phyloP scores from a whole-genome alignment of 2,329 filamentous ascomycete genomes.

The Colletotrichum camelliae region DNA sequence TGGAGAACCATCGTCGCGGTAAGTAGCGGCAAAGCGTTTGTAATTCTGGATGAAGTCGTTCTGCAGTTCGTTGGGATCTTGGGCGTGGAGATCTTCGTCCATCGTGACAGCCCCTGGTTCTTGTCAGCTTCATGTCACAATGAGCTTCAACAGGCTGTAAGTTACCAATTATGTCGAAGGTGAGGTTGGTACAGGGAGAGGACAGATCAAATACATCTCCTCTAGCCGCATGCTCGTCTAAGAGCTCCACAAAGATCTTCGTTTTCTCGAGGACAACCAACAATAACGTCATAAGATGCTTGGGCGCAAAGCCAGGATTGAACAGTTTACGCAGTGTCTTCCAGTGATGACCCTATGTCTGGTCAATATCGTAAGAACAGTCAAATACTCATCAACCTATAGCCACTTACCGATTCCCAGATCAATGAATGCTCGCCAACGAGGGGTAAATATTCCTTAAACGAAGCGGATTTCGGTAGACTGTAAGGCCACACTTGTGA shows the following conservation, averaged over 20 bases:
- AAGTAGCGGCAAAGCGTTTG: constrained; percentile 27
- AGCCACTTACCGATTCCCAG: background rate
- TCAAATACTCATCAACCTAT: background rate
- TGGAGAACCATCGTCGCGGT: constrained; percentile 26
- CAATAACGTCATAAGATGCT: constrained; percentile 40
- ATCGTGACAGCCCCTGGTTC: constrained; percentile 35
- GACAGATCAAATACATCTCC: constrained; percentile 24
- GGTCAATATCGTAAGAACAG: background rate
- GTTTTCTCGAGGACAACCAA: constrained; percentile 39
- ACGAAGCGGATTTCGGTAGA: constrained; percentile 34
- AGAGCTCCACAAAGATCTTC: constrained; percentile 27
- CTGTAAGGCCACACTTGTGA: constrained; percentile 36
- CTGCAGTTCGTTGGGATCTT: constrained; percentile 26
- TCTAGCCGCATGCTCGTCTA: background rate
- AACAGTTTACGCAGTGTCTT: constrained; percentile 34
- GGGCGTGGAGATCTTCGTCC: constrained; percentile 37
- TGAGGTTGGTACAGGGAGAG: constrained; percentile 31
- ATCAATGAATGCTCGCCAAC: background rate
- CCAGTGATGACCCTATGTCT: constrained; percentile 20
- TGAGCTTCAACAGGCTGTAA: background rate
- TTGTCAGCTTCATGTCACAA: background rate
- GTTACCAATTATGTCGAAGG: constrained; percentile 42
- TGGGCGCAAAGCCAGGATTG: constrained; percentile 42
- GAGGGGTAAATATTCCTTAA: background rate
- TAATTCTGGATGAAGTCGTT: constrained; percentile 34